Evolutionary conservation across 805 yeast species (phyloP).

Genomic region (Nakazawaea siamensis): DNA sequence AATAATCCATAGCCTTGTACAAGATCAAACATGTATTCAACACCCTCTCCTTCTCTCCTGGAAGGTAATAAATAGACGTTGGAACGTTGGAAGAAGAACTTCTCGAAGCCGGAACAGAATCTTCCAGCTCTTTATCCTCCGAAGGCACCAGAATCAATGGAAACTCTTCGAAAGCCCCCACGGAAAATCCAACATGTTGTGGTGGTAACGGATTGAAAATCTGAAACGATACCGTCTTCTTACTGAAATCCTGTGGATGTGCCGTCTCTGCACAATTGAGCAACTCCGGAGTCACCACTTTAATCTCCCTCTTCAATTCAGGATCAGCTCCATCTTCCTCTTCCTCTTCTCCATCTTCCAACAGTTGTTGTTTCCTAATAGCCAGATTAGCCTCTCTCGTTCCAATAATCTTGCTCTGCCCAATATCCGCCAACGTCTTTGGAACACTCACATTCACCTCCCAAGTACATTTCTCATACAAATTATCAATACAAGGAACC

Average conservation of each 20-base stretch:
- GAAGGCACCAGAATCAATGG: conserved; percentile 39
- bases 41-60: conserved; percentile 48
- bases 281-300: conserved; percentile 66
- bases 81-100: conserved; percentile 35
- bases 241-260: conserved; percentile 66
- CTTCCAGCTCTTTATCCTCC: conserved; percentile 22
- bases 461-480: conserved; percentile 90
- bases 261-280: conserved; percentile 60
- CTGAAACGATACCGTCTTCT: conserved; percentile 67
- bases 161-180: conserved; percentile 75
- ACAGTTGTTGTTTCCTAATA: conserved; percentile 16
- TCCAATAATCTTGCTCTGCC: conserved; percentile 34
- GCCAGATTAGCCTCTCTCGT: conserved; percentile 25
- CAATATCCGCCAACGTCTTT: conserved; percentile 67
- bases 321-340: conserved; percentile 29
- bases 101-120: conserved; percentile 16
- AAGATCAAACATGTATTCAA: conserved; percentile 70
- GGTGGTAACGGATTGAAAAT: conserved; percentile 82
- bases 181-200: conserved; percentile 91
- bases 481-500: conserved; percentile 92
- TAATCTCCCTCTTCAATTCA: conserved; percentile 40
- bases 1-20: conserved; percentile 73
- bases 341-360: conserved; percentile 20
- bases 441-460: conserved; percentile 83
- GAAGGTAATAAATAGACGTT: conserved; percentile 54